Evolutionary conservation across 73 alveolate species (phyloP).

Genomic region (Paramecium primaurelia): DNA sequence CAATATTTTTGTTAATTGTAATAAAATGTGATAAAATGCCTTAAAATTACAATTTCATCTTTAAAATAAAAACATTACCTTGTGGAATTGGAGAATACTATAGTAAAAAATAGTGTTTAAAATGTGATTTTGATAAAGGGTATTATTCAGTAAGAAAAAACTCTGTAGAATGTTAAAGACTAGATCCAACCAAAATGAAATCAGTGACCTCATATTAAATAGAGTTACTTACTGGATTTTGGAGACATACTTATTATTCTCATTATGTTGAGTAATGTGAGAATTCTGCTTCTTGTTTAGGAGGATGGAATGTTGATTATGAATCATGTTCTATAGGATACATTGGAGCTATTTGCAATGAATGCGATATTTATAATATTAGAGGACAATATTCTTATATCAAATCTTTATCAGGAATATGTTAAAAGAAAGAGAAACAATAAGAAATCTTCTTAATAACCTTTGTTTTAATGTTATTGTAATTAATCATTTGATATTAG

Average conservation of each 20-base stretch:
- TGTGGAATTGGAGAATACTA: background rate
- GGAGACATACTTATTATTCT: background rate
- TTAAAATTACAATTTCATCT: background rate
- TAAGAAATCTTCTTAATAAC: background rate
- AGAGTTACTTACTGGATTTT: background rate
- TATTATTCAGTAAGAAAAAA: background rate
- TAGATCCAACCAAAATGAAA: background rate
- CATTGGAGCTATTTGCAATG: background rate
- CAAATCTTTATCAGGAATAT: background rate
- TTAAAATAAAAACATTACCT: background rate
- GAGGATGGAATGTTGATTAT: background rate
- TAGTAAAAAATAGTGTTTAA: background rate
- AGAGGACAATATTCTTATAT: background rate
- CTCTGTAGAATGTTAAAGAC: background rate
- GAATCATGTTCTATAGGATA: background rate
- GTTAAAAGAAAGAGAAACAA: background rate
- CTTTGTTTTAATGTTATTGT: background rate
- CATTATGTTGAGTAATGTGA: background rate
- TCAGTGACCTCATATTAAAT: background rate
- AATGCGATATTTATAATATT: background rate
- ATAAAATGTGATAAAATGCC: background rate
- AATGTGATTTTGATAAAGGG: background rate
- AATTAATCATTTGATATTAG: background rate
- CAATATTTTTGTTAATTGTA: background rate
- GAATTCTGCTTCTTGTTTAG: background rate